A percentile compares a stretch with the other conserved stretches of the same genome.
These are phyloP conservation scores for Ogataea ramenticola DNA, from an alignment of 805 yeast species.

Conservation along the genomic window DNA sequence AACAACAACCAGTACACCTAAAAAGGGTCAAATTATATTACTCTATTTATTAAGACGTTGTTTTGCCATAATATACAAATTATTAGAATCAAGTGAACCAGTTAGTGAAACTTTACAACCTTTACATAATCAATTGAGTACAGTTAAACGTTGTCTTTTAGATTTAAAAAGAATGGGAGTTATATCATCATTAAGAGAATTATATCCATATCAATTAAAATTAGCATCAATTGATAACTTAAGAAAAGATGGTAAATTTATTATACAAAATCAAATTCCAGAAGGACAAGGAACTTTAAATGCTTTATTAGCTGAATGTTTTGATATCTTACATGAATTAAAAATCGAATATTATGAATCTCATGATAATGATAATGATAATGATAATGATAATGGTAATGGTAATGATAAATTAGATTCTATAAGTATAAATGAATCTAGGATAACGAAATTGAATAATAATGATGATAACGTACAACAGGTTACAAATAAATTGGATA, in stretches of 20 bases:
- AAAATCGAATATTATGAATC: constrained; percentile 74
- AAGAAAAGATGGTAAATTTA: constrained; percentile 87
- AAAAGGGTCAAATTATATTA: constrained; percentile 53
- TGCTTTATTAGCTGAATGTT: constrained; percentile 88
- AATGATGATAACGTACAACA: too few species aligned
- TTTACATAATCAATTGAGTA: constrained; percentile 84
- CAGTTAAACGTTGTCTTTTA: constrained; percentile 82
- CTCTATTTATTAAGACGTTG: constrained; percentile 82
- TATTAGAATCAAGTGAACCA: constrained; percentile 89
- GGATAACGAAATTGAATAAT: too few species aligned
- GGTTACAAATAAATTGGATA: not conserved
- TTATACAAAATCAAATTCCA: constrained; percentile 82
- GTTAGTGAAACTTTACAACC: constrained; percentile 92
- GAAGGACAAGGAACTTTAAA: constrained; percentile 97
- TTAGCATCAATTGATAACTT: constrained; percentile 82
- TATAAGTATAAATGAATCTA: too few species aligned
- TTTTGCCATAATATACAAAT: constrained; percentile 82
- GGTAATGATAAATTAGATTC: too few species aligned
- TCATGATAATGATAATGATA: constrained; percentile 20
- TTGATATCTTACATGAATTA: constrained; percentile 86
- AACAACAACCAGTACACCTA: constrained; percentile 15
- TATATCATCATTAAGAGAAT: constrained; percentile 74
- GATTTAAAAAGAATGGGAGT: constrained; percentile 94
- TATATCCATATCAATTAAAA: constrained; percentile 94
- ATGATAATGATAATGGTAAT: too few species aligned